Evolutionary conservation across 352 stramenopile genomes (phyloP).

Genomic region (Phytophthora ramorum): DNA sequence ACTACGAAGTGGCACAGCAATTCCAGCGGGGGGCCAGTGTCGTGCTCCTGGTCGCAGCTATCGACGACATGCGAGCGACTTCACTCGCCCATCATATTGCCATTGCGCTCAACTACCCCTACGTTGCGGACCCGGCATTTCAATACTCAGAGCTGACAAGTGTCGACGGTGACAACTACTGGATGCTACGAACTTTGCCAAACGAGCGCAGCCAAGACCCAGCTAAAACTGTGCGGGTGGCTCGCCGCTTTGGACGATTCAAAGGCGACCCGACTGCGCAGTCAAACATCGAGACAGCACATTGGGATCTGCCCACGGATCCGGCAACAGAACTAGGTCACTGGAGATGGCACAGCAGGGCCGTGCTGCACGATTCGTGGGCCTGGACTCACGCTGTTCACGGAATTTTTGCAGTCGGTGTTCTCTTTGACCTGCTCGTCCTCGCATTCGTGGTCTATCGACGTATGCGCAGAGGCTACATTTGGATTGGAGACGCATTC

Average conservation of each 20-base stretch:
- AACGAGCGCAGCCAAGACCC: constrained; percentile 19
- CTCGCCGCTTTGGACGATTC: constrained; percentile 46
- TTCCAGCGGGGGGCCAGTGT: constrained; percentile 25
- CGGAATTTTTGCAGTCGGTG: constrained; percentile 33
- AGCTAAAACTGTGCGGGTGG: constrained; percentile 32
- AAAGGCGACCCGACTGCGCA: constrained; percentile 40
- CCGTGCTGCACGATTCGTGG: constrained; percentile 53
- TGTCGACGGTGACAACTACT: constrained; percentile 31
- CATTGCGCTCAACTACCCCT: constrained; percentile 39
- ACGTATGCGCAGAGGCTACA: constrained; percentile 31
- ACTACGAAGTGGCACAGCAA: constrained; percentile 33
- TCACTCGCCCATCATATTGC: constrained; percentile 31
- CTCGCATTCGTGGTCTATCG: constrained; percentile 42
- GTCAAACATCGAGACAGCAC: constrained; percentile 44
- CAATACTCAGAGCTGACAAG: constrained; percentile 20
- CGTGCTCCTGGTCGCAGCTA: constrained; percentile 27
- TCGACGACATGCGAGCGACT: constrained; percentile 32
- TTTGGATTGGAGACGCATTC: constrained; percentile 57
- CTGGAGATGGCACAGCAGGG: constrained; percentile 38
- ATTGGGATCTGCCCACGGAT: constrained; percentile 32
- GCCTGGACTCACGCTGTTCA: constrained; percentile 51
- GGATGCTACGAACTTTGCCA: constrained; percentile 18
- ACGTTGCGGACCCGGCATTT: constrained; percentile 27
- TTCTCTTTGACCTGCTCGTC: constrained; percentile 35
- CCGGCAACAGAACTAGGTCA: constrained; percentile 28